Evolutionary conservation across 208 protist genomes (phyloP), one percentile per base, ranked within the genome.

Genomic region (Trypanosomatidae sp.): DNA sequence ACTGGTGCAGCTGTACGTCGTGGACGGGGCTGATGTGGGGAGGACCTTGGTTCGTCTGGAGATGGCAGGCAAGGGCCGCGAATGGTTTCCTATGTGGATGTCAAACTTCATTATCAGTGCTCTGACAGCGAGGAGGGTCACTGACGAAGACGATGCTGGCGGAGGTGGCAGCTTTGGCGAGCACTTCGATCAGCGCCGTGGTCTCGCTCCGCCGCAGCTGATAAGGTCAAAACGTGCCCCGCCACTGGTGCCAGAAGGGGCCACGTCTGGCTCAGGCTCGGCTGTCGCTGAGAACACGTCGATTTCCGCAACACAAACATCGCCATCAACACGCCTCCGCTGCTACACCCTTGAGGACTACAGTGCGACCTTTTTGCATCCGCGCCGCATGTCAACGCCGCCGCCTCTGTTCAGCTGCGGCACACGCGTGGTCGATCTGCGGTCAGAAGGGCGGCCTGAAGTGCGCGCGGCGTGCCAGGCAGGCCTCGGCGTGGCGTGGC

Each of bases 301-400:
- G 13, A 12, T 22, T 46, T 5, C 28, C n/a, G 12, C 64, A 68
- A 10, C 41, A 68, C 22, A 0, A 12, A 1, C 49, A 39, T 15
- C 43, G 17, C 25, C 64, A 2, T 59, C 47, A 25, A 19, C 66
- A 12, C 41, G 15, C 33, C 60, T 76, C 43, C 44, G 49, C 19
- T 95, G 87, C 76, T 95, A 88, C 83, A 95, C 90, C 3, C 52
- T 95, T 6, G 86, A 91, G 47, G 65, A 36, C 43, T 95, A 91
- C 77, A 95, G 90, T 69, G 74, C 79, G 9, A 66, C 44, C 13
- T 93, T 94, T 64, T 81, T 80, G 56, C 66, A 28, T 25, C 64
- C 22, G 28, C 60, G 22, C 17, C 71, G 67, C 56, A 67, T 39
- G 49, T 52, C 58, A 55, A 65, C n/a, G 28, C 33, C 3, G 22